A percentile compares a stretch with the other conserved stretches of the same genome.
These are phyloP conservation scores for Rusavskia elegans DNA, from an alignment of 495 filamentous ascomycete genomes.

Conservation along the genomic window DNA sequence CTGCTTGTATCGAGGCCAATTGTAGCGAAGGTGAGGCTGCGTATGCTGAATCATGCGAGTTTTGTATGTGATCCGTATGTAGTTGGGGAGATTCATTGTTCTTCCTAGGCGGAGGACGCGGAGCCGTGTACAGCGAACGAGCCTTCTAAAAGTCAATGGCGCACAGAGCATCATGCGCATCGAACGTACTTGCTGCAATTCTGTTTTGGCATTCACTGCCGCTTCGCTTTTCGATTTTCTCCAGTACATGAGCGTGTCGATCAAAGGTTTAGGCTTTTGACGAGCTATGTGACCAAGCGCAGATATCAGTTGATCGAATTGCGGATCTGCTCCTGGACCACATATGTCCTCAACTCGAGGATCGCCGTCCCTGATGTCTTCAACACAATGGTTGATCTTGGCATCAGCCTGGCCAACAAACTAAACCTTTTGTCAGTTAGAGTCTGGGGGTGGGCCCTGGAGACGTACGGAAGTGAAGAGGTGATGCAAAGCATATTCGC, in stretches of 20 bases:
- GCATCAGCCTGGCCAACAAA: conserved; percentile 73
- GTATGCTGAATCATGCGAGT: not conserved
- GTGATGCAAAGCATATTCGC: conserved; percentile 92
- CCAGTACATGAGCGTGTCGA: conserved; percentile 96
- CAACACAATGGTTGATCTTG: conserved; percentile 75
- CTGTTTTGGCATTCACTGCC: conserved; percentile 42
- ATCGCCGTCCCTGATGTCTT: conserved; percentile 55
- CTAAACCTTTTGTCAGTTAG: conserved; percentile 12
- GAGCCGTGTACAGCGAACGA: not conserved
- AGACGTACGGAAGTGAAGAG: conserved; percentile 71
- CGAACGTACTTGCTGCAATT: conserved; percentile 44
- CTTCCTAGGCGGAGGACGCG: conserved; percentile 22
- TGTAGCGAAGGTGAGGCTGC: conserved; percentile 27
- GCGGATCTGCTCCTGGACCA: conserved; percentile 70
- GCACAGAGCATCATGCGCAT: not conserved
- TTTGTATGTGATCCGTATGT: not conserved
- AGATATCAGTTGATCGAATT: conserved; percentile 90
- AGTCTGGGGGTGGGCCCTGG: not conserved
- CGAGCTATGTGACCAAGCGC: conserved; percentile 87
- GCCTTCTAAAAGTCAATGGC: conserved; percentile 1
- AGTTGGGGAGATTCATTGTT: conserved; percentile 38
- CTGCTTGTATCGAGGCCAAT: conserved; percentile 56
- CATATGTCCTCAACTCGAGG: conserved; percentile 76
- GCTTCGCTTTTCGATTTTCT: conserved; percentile 86
- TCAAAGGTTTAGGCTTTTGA: conserved; percentile 85